Evolutionary conservation across 2,329 filamentous ascomycete species (phyloP).

Genomic region (Davidsoniella australis): DNA sequence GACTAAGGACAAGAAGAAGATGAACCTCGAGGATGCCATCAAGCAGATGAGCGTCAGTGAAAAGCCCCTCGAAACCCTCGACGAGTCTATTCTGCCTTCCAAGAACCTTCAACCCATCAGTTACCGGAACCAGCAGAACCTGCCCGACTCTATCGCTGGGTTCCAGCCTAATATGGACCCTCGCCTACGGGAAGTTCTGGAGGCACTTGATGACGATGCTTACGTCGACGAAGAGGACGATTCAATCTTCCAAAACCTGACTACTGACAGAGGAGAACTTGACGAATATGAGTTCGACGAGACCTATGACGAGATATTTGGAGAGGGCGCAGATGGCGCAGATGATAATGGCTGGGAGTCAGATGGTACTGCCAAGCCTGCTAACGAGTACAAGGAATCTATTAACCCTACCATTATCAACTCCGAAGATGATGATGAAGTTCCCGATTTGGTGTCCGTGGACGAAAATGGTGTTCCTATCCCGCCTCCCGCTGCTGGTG

Average conservation of each 20-base stretch:
- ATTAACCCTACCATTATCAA: constrained; percentile 4
- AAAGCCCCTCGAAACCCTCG: constrained; percentile 41
- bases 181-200: constrained; percentile 71
- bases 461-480: constrained; percentile 23
- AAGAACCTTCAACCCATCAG: constrained; percentile 61
- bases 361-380: constrained; percentile 74
- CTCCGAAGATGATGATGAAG: constrained; percentile 19
- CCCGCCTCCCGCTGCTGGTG: constrained; percentile 45
- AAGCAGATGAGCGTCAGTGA: constrained; percentile 41
- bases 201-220: constrained; percentile 87
- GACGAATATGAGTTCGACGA: constrained; percentile 68
- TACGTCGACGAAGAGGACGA: constrained; percentile 77
- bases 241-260: constrained; percentile 64
- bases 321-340: constrained; percentile 31
- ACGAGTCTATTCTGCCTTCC: constrained; percentile 59
- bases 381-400: constrained; percentile 33
- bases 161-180: constrained; percentile 99
- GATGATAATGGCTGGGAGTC: constrained; percentile 88
- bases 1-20: constrained; percentile 57
- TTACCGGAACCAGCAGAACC: constrained; percentile 83
- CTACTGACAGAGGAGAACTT: constrained; percentile 53
- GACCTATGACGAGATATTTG: constrained; percentile 33
- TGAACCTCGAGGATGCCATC: constrained; percentile 69
- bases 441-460: constrained; percentile 31
- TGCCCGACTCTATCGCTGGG: constrained; percentile 79